Base-by-base conservation (phyloP, 2,329 filamentous ascomycete genomes). In the Ophiocordyceps camponoti-leonardi region DNA sequence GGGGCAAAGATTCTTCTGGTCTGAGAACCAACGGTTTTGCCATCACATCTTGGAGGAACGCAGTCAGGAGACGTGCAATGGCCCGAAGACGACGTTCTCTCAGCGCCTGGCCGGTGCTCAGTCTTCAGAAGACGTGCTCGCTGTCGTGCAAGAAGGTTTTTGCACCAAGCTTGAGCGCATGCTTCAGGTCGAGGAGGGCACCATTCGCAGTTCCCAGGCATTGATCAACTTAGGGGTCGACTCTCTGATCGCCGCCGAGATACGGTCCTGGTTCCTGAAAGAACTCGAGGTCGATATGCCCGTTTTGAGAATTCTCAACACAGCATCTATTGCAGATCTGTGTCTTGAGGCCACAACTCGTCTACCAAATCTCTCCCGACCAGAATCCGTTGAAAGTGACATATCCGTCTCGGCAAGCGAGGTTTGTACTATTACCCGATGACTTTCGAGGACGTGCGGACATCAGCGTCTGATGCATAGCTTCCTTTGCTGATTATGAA, bases 251-350 rank as follows among this genome's bases (percentile, higher is more conserved):
- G 58, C 58, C n/a, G 57, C 61, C 1, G 56, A 57, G 58, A 65
- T 68, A 2, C 62, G 70, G 2, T 58, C 65, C 1, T 76, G 71
- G 71, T 71, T 73, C 49, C 43, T 65, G 22, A 70, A 70, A 44
- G 56, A 67, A 14, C 43, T 57, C 0, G 50, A 64, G 0, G 55
- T 65, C 0, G 65, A 73, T 42, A 60, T 73, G 1, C 66, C 68
- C 0, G 63, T 72, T 1, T 54, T 73, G 4, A 67, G 67, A 47
- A 50, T 61, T 12, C 45, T 57, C 1, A 45, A 48, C 2, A 51
- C 50, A 0, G 49, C 48, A 14, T 50, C 53, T 3, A 33, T 55
- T 2, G 40, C 41, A 3, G 50, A 50, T 19, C 26, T 52, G 13
- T 48, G 47, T 35, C 30, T 40, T 28, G 19, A 43, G 22, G 50